These are phyloP conservation scores for Plasmodiophora brassicae DNA, from an alignment of 208 protist genomes.

Conservation along the genomic window DNA sequence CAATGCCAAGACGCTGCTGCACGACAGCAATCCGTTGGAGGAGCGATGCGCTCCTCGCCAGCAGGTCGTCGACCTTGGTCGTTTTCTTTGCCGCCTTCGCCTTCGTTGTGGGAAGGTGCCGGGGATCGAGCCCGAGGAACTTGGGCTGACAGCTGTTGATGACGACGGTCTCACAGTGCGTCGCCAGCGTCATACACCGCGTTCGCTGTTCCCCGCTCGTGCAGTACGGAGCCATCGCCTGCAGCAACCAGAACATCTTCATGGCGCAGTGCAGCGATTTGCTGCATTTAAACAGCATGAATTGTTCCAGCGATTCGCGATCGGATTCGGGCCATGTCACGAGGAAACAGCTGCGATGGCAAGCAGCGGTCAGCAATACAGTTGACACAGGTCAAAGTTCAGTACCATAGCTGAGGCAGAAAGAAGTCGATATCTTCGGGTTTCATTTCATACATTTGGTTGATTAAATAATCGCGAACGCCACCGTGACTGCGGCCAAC, in stretches of 20 bases:
- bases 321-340: neutral
- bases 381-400: neutral
- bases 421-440: conserved; percentile 3
- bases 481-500: conserved; percentile 4
- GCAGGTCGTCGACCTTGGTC: neutral
- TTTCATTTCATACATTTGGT: conserved; percentile 33
- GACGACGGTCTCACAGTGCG: neutral
- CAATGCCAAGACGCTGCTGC: neutral
- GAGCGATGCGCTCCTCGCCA: neutral
- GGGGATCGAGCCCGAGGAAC: neutral
- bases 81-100: neutral
- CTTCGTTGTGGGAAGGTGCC: neutral
- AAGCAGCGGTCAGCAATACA: neutral
- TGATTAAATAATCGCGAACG: conserved; percentile 2
- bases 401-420: conserved; percentile 12
- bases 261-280: conserved; percentile 28
- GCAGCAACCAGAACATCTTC: conserved; percentile 28
- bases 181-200: neutral
- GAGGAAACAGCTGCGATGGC: neutral
- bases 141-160: conserved; percentile 30
- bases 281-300: conserved; percentile 11
- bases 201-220: neutral
- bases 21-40: neutral
- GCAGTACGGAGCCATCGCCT: conserved; percentile 21
- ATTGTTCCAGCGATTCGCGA: conserved; percentile 4